Base-by-base conservation (phyloP, 768 basidiomycete species). In the Termitomyces sp. region DNA sequence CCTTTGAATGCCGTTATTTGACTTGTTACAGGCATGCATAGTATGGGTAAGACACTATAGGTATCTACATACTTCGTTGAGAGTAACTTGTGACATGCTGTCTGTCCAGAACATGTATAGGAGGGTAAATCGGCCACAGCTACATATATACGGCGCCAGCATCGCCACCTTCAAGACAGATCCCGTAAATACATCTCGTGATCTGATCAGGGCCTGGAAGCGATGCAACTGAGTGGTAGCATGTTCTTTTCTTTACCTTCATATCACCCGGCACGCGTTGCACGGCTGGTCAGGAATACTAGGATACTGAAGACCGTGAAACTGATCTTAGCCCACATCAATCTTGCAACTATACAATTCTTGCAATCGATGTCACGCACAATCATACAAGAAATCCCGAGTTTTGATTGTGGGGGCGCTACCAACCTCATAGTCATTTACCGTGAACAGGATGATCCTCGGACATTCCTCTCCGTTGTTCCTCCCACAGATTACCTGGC, bases 381-480 rank as follows among this genome's bases (percentile, higher is more conserved):
- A 21, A 55, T 55, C 5, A 28, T 55, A 40, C 54, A 55, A 15
- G 54, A 55, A 48, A 55, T 55, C 35, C 54, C 54, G 8, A 55
- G 54, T 31, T 41, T 55, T 23, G 54, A 55, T 28, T 55, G 54
- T 8, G 54, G 54, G 17, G 54, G 54, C 26, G 54, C 46, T 47
- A 30, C 54, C 35, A 55, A 55, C 46, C 54, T 55, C 38, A 12
- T 55, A 46, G 54, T 55, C 54, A 47, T 55, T 15, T 55, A 55
- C 44, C 54, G 38, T 19, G 54, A 55, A 15, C 54, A 55, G 38
- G 44, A 48, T 14, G 44, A 40, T 31, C 54, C 54, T 9, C 45
- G 35, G 38, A 46, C 38, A 37, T 55, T 47, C 46, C 54, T 55
- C 40, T 46, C 54, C 4, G 54, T 55, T 15, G 48, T 55, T 9